Percentiles rank a stretch among this genome's conserved stretches.
Evolutionary conservation across 768 basidiomycete species (phyloP).

Genomic region (Suillus paluster): DNA sequence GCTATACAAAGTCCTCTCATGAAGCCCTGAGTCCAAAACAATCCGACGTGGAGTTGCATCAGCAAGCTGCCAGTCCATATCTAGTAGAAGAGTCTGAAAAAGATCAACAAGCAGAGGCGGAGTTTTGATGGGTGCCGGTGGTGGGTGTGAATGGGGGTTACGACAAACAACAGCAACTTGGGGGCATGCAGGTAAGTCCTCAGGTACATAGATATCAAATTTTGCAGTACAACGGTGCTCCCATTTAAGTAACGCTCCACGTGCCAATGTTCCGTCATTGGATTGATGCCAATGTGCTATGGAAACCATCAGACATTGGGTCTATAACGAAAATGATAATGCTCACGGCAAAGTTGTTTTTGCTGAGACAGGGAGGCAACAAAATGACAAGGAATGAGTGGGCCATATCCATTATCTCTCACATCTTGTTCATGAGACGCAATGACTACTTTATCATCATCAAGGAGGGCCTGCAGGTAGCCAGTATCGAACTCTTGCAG

Average conservation of each 20-base stretch:
- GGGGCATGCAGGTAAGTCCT: constrained; percentile 14
- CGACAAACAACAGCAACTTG: constrained; percentile 13
- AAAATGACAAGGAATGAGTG: constrained; percentile 22
- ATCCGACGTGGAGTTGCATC: constrained; percentile 33
- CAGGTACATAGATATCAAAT: constrained; percentile 13
- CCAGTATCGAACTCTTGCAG: constrained; percentile 17
- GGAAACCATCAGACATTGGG: neutral
- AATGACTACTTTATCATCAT: constrained; percentile 1
- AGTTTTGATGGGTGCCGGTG: constrained; percentile 11
- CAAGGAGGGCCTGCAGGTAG: constrained; percentile 27
- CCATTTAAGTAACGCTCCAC: constrained; percentile 14
- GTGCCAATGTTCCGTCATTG: constrained; percentile 16
- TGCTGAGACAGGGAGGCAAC: constrained; percentile 18
- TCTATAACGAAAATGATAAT: constrained; percentile 2
- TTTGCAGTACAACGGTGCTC: neutral
- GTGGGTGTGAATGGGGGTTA: constrained; percentile 17
- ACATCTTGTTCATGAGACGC: constrained; percentile 8
- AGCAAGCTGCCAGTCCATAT: constrained; percentile 30
- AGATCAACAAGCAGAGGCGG: constrained; percentile 13
- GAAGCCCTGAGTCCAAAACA: constrained; percentile 29
- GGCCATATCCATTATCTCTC: constrained; percentile 21
- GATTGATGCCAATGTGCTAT: constrained; percentile 25
- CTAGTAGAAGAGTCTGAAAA: constrained; percentile 17
- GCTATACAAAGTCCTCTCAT: constrained; percentile 16
- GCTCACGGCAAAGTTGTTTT: constrained; percentile 23